phyloP scores from a whole-genome alignment of 805 yeast genomes.

The Cyberlindnera galapagoensis region DNA sequence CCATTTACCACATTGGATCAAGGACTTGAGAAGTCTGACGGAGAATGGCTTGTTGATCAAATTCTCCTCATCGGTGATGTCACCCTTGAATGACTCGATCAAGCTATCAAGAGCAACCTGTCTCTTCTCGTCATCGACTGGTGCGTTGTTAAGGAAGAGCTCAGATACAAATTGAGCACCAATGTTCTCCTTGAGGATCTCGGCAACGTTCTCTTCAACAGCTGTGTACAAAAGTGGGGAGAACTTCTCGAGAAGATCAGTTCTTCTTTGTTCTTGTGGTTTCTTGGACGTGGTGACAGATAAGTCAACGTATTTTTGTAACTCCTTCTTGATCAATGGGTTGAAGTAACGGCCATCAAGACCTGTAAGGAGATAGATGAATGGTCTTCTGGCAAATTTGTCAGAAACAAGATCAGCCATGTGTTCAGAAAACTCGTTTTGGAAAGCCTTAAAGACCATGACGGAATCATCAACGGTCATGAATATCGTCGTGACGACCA shows the following conservation, averaged over 20 bases:
- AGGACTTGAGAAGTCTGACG: constrained; percentile 63
- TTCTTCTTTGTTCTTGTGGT: constrained; percentile 69
- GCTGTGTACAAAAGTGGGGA: constrained; percentile 58
- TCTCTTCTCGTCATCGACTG: constrained; percentile 33
- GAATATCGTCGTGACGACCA: constrained; percentile 70
- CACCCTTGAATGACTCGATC: constrained; percentile 56
- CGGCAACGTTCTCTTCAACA: constrained; percentile 43
- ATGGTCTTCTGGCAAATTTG: constrained; percentile 84
- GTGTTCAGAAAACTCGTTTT: constrained; percentile 45
- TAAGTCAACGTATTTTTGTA: constrained; percentile 53
- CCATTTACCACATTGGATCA: constrained; percentile 85
- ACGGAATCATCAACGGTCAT: constrained; percentile 93
- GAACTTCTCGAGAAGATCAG: constrained; percentile 59
- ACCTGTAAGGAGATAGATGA: constrained; percentile 73
- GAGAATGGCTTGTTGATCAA: constrained; percentile 67
- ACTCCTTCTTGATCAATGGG: constrained; percentile 57
- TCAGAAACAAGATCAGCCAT: constrained; percentile 54
- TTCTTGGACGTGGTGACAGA: constrained; percentile 75
- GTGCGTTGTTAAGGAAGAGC: constrained; percentile 52
- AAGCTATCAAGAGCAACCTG: constrained; percentile 49
- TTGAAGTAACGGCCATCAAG: constrained; percentile 77
- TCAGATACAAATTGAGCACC: constrained; percentile 84
- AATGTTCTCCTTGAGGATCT: constrained; percentile 57
- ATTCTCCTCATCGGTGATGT: constrained; percentile 59
- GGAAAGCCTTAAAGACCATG: constrained; percentile 66